Conservation (phyloP, 805 yeast genomes). For the Citeromyces matritensis region DNA sequence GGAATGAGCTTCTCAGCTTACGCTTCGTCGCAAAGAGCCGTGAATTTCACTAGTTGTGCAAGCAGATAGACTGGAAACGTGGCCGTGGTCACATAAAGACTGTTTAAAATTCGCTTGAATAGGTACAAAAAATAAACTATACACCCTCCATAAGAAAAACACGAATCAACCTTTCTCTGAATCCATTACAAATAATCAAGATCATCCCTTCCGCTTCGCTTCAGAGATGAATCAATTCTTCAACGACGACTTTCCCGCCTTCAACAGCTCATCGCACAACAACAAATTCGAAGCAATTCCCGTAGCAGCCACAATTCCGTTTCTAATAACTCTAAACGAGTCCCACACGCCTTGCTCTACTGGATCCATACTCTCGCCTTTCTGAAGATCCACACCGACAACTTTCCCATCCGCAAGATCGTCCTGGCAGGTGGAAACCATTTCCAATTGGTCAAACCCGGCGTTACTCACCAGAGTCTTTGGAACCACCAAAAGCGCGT, state of each 20-base stretch:
- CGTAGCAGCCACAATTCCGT: conserved; percentile 82
- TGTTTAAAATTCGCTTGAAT: too few species aligned
- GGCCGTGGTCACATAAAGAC: too few species aligned
- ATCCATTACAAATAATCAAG: too few species aligned
- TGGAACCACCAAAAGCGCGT: conserved; percentile 81
- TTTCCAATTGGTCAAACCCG: conserved; percentile 86
- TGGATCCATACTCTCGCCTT: conserved; percentile 96
- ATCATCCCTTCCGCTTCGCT: too few species aligned
- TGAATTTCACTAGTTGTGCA: too few species aligned
- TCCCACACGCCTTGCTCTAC: conserved; percentile 93
- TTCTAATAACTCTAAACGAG: conserved; percentile 84
- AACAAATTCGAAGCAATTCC: conserved; percentile 88
- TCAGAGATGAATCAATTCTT: too few species aligned
- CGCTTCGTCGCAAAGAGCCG: too few species aligned
- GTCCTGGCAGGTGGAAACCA: conserved; percentile 81
- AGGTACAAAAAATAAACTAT: too few species aligned
- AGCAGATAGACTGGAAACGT: too few species aligned
- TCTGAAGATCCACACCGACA: conserved; percentile 80
- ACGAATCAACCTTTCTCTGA: too few species aligned
- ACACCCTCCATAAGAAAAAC: too few species aligned
- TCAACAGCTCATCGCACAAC: conserved; percentile 88
- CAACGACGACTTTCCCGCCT: conserved; percentile 91
- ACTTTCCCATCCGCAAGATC: conserved; percentile 66
- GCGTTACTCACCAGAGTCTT: conserved; percentile 87
- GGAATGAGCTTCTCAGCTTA: too few species aligned